Percentiles rank a stretch among this genome's conserved stretches.
phyloP scores from a whole-genome alignment of 805 yeast genomes.

The Starmera amethionina region DNA sequence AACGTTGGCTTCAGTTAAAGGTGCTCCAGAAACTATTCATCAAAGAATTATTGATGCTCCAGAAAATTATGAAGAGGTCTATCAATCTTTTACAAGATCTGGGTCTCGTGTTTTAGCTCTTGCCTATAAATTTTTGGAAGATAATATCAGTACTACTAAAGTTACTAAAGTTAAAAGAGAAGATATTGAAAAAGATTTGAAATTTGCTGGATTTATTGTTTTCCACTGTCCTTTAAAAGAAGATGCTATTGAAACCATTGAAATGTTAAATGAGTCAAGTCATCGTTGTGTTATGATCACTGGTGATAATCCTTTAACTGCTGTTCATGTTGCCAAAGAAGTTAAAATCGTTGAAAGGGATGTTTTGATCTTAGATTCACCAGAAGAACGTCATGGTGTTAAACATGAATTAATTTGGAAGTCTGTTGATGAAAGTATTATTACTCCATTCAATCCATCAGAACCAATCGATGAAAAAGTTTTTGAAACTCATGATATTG shows the following conservation, averaged over 20 bases:
- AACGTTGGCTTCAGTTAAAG: constrained; percentile 79
- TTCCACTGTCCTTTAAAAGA: constrained; percentile 95
- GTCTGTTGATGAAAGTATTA: constrained; percentile 65
- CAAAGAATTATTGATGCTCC: constrained; percentile 68
- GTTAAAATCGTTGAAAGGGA: constrained; percentile 81
- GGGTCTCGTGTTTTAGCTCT: constrained; percentile 97
- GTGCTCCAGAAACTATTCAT: constrained; percentile 95
- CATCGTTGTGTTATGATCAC: constrained; percentile 98
- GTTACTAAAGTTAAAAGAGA: constrained; percentile 60
- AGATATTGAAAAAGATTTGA: constrained; percentile 61
- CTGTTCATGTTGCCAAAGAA: constrained; percentile 93
- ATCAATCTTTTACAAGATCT: constrained; percentile 83
- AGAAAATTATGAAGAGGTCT: constrained; percentile 69
- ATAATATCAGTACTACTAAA: constrained; percentile 35
- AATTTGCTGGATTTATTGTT: constrained; percentile 86
- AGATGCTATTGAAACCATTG: constrained; percentile 84
- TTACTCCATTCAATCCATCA: constrained; percentile 55
- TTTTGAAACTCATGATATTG: constrained; percentile 67
- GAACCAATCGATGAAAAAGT: constrained; percentile 45
- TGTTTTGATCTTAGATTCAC: constrained; percentile 77
- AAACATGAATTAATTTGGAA: constrained; percentile 66
- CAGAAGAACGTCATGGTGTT: constrained; percentile 55
- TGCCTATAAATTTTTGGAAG: constrained; percentile 68
- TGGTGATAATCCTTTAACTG: constrained; percentile 97
- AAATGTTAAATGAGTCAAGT: constrained; percentile 88